Evolutionary conservation across 2,329 filamentous ascomycete species (phyloP).

Genomic region (Pseudocercospora fijiensis): DNA sequence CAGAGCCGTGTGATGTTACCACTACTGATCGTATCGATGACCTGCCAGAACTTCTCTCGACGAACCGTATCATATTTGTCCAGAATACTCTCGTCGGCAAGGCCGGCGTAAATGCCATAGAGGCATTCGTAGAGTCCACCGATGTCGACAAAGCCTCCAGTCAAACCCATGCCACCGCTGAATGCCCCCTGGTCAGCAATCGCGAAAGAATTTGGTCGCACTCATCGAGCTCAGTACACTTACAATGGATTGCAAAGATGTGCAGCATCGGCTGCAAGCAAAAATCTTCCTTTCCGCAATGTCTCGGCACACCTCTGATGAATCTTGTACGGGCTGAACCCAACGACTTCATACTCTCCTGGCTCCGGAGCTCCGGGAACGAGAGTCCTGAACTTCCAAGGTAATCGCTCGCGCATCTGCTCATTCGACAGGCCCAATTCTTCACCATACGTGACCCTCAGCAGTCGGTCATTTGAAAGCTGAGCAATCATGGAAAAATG

Average conservation of each 20-base stretch:
- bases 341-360: conserved; percentile 37
- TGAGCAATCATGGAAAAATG: conserved; percentile 37
- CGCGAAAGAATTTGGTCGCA: neutral
- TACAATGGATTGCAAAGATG: conserved; percentile 36
- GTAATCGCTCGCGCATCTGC: conserved; percentile 28
- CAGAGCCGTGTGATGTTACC: neutral
- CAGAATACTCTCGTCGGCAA: conserved; percentile 1
- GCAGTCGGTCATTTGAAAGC: conserved; percentile 38
- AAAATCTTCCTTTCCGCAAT: conserved; percentile 37
- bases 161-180: conserved; percentile 2
- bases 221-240: neutral
- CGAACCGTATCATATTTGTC: neutral
- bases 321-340: conserved; percentile 44
- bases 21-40: conserved; percentile 3
- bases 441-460: conserved; percentile 46
- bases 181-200: neutral
- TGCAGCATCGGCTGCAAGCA: conserved; percentile 45
- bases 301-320: conserved; percentile 41
- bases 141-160: conserved; percentile 1
- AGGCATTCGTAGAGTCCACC: neutral
- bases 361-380: conserved; percentile 30
- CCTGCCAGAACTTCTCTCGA: neutral
- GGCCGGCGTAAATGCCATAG: neutral
- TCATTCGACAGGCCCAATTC: conserved; percentile 33
- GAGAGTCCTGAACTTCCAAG: conserved; percentile 30